Conservation (phyloP, 352 stramenopile species). For the Globisporangium irregulare region DNA sequence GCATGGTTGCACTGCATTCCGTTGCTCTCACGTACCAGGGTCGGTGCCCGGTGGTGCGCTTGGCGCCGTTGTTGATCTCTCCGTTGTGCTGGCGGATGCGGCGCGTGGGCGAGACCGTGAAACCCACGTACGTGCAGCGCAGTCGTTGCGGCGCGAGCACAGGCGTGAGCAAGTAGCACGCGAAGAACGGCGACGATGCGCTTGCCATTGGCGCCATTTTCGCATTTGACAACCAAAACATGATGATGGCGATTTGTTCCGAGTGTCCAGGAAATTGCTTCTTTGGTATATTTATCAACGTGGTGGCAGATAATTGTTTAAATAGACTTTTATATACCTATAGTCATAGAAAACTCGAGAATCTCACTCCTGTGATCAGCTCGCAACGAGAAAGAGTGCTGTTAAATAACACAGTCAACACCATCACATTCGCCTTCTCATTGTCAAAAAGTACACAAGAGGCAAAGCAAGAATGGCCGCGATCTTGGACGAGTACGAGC, state of each 20-base stretch:
- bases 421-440: neutral
- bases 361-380: no score
- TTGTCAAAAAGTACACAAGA: neutral
- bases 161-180: slow-evolving; percentile 76
- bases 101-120: slow-evolving; percentile 52
- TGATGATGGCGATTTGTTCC: neutral
- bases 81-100: slow-evolving; percentile 77
- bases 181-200: slow-evolving; percentile 33
- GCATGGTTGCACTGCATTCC: neutral
- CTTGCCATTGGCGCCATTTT: neutral
- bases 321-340: neutral
- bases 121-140: slow-evolving; percentile 67
- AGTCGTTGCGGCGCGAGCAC: slow-evolving; percentile 42
- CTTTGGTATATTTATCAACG: neutral
- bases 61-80: slow-evolving; percentile 62
- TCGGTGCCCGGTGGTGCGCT: slow-evolving; percentile 46
- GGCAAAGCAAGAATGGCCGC: slow-evolving; percentile 3
- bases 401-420: neutral
- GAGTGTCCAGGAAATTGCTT: neutral
- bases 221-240: neutral
- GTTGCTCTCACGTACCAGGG: slow-evolving; percentile 38
- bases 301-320: neutral
- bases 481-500: slow-evolving; percentile 39
- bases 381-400: neutral
- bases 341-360: neutral